Percentiles rank a stretch among this genome's conserved stretches.
These are phyloP conservation scores for Trichoderma harzianum DNA, from an alignment of 2,329 filamentous ascomycete species.

Conservation along the genomic window DNA sequence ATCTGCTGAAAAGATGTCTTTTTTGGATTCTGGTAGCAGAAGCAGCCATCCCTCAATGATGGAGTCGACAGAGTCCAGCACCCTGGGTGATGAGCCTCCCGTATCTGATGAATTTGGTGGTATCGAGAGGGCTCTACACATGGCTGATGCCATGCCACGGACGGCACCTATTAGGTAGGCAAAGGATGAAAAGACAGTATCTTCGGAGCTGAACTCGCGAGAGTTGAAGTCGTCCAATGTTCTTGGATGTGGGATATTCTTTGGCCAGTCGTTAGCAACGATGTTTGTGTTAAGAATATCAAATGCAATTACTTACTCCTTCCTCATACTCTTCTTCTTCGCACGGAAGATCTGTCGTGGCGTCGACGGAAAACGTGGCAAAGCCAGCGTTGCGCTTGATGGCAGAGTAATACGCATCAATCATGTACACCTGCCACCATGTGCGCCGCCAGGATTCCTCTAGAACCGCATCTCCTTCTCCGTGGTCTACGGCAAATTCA, in stretches of 20 bases:
- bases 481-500: conserved; percentile 49
- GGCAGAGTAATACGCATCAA: conserved; percentile 49
- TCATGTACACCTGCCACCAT: conserved; percentile 67
- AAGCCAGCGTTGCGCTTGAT: conserved; percentile 30
- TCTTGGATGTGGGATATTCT: conserved; percentile 40
- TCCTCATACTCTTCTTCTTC: conserved; percentile 56
- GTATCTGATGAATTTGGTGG: conserved; percentile 18
- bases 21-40: conserved; percentile 33
- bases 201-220: conserved; percentile 55
- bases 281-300: conserved; percentile 14
- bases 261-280: background rate
- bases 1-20: conserved; percentile 30
- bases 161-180: conserved; percentile 64
- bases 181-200: conserved; percentile 59
- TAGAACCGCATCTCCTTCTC: conserved; percentile 43
- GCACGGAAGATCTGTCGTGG: conserved; percentile 60
- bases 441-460: conserved; percentile 64
- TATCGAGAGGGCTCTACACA: conserved; percentile 26
- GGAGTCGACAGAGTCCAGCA: conserved; percentile 36
- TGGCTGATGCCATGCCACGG: conserved; percentile 33
- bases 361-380: conserved; percentile 38
- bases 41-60: conserved; percentile 38
- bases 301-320: conserved; percentile 30
- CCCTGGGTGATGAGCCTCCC: conserved; percentile 22
- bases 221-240: conserved; percentile 60